phyloP scores from a whole-genome alignment of 2,329 filamentous ascomycete genomes.

The Byssochlamys sp. region DNA sequence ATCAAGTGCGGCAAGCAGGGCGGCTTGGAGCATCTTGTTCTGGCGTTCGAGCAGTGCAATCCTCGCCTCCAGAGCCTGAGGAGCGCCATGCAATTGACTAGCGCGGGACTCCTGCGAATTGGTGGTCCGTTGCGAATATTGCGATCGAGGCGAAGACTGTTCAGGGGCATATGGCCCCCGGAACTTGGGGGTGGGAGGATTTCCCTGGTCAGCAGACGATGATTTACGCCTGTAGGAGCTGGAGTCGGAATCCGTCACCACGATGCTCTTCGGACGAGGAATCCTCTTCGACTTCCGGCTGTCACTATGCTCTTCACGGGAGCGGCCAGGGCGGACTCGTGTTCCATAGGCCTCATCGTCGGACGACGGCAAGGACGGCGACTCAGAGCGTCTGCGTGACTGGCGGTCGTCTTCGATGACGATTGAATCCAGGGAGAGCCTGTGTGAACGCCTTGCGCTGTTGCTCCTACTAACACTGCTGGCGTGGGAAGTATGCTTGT shows the following conservation, averaged over 20 bases:
- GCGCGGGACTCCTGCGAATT: slow-evolving; percentile 13
- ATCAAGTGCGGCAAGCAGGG: slow-evolving; percentile 31
- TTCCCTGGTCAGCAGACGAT: neutral
- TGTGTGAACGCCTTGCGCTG: slow-evolving; percentile 8
- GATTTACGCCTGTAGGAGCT: neutral
- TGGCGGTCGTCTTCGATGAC: slow-evolving; percentile 12
- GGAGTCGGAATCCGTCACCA: neutral
- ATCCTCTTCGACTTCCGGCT: neutral
- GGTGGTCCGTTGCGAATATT: slow-evolving; percentile 14
- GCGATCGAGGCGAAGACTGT: slow-evolving; percentile 15
- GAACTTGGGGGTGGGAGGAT: neutral
- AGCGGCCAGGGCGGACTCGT: slow-evolving; percentile 5
- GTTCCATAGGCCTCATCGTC: slow-evolving; percentile 29
- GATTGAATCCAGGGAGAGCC: slow-evolving; percentile 11
- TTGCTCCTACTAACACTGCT: neutral
- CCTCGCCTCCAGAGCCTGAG: slow-evolving; percentile 27
- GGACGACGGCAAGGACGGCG: slow-evolving; percentile 29
- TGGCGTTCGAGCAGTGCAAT: slow-evolving; percentile 33
- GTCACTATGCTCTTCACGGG: neutral
- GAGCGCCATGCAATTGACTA: slow-evolving; percentile 2
- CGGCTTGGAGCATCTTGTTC: slow-evolving; percentile 34
- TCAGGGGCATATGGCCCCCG: slow-evolving; percentile 4
- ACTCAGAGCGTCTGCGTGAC: slow-evolving; percentile 15
- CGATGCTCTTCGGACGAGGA: slow-evolving; percentile 1
- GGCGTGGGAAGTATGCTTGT: neutral